Base-by-base conservation (phyloP, 441 rosid species). In the Adansonia grandidieri region DNA sequence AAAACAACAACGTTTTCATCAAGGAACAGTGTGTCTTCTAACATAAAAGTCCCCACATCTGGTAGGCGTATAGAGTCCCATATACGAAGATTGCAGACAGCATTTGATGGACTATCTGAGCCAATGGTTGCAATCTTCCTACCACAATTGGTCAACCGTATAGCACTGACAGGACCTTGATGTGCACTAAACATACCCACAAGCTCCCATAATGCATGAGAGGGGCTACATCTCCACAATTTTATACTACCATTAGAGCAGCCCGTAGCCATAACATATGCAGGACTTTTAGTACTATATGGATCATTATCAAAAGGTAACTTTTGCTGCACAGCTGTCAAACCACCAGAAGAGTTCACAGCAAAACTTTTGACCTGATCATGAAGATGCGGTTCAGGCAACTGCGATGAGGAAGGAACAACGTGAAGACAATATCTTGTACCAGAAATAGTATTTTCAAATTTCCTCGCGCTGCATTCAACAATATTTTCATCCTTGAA, bases 191-290 rank as follows among this genome's bases (percentile, higher is more conserved):
- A 82, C 82, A 86, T 83, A 82, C 99, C 99, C 74, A 93, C 98
- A 80, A 93, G 91, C 87, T 91, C 94, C 97, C 97, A 94, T 24
- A 72, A 80, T 67, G 42, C 47, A 32, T 47, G 62, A 78, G 82
- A 75, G 83, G 84, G 37, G 57, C 83, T 86, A 83, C 89, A 88
- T 86, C 88, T 90, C 99, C 98, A 94, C 79, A 94, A 81, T 84
- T 91, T 96, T 87, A 93, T 77, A 87, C 87, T 86, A 75, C 99
- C 98, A 88, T 91, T 94, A 81, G 84, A 82, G 78, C 81, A 91
- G 79, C 98, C 99, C 2, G 97, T 94, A 74, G 93, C 99, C 92
- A 96, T 85, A 67, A 86, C 79, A 86, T 92, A 96, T 72, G 91
- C 84, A 73, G 89, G 91, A 80, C 64, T 74, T 76, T 82, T 84